Conservation (phyloP, 1,284 basidiomycete species). For the Ustilago sp. region DNA sequence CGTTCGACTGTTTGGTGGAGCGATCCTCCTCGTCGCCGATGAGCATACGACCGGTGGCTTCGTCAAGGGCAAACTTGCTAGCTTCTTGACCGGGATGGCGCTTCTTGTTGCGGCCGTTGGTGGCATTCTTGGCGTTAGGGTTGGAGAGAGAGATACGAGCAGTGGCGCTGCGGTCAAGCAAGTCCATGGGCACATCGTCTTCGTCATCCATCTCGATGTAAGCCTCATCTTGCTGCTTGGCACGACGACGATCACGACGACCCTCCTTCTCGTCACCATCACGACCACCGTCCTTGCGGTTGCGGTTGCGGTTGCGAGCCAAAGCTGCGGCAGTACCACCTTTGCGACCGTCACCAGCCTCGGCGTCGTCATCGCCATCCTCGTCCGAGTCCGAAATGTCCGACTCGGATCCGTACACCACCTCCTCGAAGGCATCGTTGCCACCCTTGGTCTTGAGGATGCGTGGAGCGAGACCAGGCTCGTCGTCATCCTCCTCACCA, state of each 20-base stretch:
- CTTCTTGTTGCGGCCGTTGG: constrained; percentile 36
- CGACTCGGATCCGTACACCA: constrained; percentile 66
- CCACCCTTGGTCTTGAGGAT: constrained; percentile 51
- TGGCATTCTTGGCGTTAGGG: constrained; percentile 33
- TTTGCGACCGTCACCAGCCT: constrained; percentile 29
- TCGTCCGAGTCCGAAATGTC: constrained; percentile 62
- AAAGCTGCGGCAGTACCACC: constrained; percentile 41
- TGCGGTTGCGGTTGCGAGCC: constrained; percentile 23
- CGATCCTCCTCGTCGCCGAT: constrained; percentile 74
- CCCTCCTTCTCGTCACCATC: constrained; percentile 23
- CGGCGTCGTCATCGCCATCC: constrained; percentile 51
- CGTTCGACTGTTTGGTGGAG: constrained; percentile 18
- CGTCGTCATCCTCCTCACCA: constrained; percentile 50
- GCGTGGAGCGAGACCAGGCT: constrained; percentile 46
- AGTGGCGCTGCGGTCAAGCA: constrained; percentile 77
- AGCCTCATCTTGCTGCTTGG: constrained; percentile 69
- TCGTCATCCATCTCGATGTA: constrained; percentile 79
- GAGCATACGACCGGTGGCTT: constrained; percentile 87
- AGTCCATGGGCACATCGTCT: constrained; percentile 94
- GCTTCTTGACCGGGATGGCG: constrained; percentile 82
- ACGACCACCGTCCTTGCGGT: constrained; percentile 42
- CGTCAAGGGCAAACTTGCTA: constrained; percentile 86
- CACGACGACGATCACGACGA: constrained; percentile 35
- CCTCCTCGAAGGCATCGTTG: constrained; percentile 70
- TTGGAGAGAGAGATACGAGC: constrained; percentile 42